Percentiles rank a stretch among this genome's conserved stretches.
Conservation (phyloP, 345 rosid species). For the Kandelia obovata region DNA sequence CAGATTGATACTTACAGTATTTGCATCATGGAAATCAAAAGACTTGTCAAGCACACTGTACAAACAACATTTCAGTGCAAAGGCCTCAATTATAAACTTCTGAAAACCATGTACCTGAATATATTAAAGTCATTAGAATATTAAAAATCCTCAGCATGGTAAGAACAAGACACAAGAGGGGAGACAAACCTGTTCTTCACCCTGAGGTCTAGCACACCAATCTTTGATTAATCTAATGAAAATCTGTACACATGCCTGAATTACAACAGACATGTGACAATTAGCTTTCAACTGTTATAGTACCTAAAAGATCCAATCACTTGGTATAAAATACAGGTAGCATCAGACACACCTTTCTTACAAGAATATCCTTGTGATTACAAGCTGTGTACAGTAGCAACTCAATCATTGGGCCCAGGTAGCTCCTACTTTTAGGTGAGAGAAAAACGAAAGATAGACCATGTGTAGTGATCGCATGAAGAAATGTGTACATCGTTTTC, state of each 20-base stretch:
- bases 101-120: conserved; percentile 82
- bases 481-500: conserved; percentile 73
- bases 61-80: conserved; percentile 79
- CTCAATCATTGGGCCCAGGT: conserved; percentile 60
- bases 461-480: conserved; percentile 78
- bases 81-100: conserved; percentile 61
- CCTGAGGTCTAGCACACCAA: conserved; percentile 62
- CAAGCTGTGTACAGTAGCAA: conserved; percentile 66
- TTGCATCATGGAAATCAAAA: conserved; percentile 82
- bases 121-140: conserved; percentile 13
- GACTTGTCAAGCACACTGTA: conserved; percentile 85
- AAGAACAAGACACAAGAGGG: conserved; percentile 2
- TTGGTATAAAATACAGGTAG: neutral
- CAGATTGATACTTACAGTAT: conserved; percentile 53
- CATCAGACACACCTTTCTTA: conserved; percentile 65
- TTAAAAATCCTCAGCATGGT: neutral
- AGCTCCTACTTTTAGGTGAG: conserved; percentile 52
- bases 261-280: conserved; percentile 12
- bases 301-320: conserved; percentile 3
- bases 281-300: neutral
- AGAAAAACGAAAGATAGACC: conserved; percentile 80
- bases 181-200: conserved; percentile 59
- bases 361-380: conserved; percentile 64
- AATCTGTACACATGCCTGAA: conserved; percentile 89
- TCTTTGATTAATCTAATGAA: conserved; percentile 83